Evolutionary conservation across 164 flowering plant genomes (phyloP).

Genomic region (Malania oleifera): DNA sequence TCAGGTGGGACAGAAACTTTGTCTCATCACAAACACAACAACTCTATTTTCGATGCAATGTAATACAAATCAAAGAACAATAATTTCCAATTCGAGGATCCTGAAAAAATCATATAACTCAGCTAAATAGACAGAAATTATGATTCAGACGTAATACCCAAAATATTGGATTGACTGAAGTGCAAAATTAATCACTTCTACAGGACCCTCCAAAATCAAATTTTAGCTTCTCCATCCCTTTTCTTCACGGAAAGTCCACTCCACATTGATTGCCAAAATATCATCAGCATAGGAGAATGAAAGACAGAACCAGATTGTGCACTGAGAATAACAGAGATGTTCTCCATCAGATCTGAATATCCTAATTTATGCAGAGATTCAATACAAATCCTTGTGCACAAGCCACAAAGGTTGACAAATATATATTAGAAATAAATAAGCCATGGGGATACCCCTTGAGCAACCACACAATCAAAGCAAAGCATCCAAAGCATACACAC

Average conservation of each 20-base stretch:
- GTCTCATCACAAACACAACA: no score
- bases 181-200: conserved; percentile 62
- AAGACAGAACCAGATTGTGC: conserved; percentile 53
- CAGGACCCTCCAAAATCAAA: conserved; percentile 53
- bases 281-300: conserved; percentile 67
- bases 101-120: neutral
- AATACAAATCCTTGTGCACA: no score
- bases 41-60: no score
- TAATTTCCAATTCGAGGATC: neutral
- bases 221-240: conserved; percentile 28
- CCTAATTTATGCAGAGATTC: no score
- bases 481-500: no score
- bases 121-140: neutral
- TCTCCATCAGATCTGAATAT: conserved; percentile 70
- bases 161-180: conserved; percentile 82
- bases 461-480: no score
- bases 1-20: no score
- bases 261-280: conserved; percentile 56
- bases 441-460: no score
- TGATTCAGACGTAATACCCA: conserved; percentile 45
- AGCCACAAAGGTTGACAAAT: no score
- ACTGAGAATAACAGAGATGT: conserved; percentile 59
- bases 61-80: no score
- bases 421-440: no score
- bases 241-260: conserved; percentile 30